A percentile compares a stretch with the other conserved stretches of the same genome.
These are phyloP conservation scores for Cicer yamashitae DNA, from an alignment of 306 rosid genomes.

Conservation along the genomic window DNA sequence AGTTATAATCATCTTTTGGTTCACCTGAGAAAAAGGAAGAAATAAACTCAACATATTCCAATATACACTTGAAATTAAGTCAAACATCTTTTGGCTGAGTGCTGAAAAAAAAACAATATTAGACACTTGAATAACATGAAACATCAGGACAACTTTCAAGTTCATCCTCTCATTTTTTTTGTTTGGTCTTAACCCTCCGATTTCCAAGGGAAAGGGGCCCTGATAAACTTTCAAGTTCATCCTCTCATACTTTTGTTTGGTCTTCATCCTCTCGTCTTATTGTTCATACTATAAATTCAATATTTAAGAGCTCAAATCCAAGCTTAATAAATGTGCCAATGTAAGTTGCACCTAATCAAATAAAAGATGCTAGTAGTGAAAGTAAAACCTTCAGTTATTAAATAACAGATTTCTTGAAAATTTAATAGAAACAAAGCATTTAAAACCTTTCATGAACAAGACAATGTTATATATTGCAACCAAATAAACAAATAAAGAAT, in stretches of 20 bases:
- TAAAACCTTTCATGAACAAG: constrained; percentile 29
- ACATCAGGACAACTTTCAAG: neutral
- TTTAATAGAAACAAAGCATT: constrained; percentile 18
- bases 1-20: constrained; percentile 44
- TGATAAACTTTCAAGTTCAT: neutral
- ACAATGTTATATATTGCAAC: constrained; percentile 20
- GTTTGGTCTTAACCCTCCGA: neutral
- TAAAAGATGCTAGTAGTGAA: constrained; percentile 22
- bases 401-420: constrained; percentile 14
- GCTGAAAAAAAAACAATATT: neutral
- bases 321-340: constrained; percentile 16
- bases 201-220: too few species aligned
- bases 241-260: neutral
- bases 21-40: constrained; percentile 63
- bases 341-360: constrained; percentile 22
- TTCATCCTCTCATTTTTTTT: constrained; percentile 2
- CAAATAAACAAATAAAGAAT: constrained; percentile 24
- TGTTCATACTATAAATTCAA: constrained; percentile 17
- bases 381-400: neutral
- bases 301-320: constrained; percentile 9
- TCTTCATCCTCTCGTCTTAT: constrained; percentile 4
- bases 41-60: constrained; percentile 44
- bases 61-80: constrained; percentile 31
- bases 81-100: neutral
- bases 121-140: constrained; percentile 30